A percentile compares a stretch with the other conserved stretches of the same genome.
phyloP scores from a whole-genome alignment of 2,329 filamentous ascomycete species.

The Venturia nashicola region DNA sequence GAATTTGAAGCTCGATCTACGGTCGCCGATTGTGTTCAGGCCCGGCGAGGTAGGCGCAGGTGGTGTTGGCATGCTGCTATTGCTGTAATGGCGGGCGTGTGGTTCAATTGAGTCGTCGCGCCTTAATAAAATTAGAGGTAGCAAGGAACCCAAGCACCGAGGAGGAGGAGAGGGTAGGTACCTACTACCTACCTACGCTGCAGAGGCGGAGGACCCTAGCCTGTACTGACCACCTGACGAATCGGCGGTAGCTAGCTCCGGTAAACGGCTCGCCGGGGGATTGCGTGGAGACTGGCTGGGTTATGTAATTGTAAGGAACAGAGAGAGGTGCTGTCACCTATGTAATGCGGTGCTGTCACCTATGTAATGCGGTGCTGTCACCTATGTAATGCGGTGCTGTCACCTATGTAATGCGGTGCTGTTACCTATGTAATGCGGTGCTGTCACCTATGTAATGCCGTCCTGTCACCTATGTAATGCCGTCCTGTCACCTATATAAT shows the following conservation, averaged over 20 bases:
- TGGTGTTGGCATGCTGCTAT: neutral
- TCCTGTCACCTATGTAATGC: too few species aligned
- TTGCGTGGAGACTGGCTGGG: neutral
- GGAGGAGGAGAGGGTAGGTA: neutral
- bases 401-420: too few species aligned
- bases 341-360: too few species aligned
- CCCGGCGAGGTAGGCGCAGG: neutral
- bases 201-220: neutral
- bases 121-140: neutral
- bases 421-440: too few species aligned
- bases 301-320: neutral
- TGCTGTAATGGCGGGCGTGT: neutral
- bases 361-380: too few species aligned
- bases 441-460: too few species aligned
- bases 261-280: neutral
- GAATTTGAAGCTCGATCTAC: constrained; percentile 23
- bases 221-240: neutral
- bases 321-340: too few species aligned
- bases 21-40: constrained; percentile 3
- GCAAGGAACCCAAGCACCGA: neutral
- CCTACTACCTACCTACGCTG: too few species aligned
- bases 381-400: too few species aligned
- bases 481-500: too few species aligned
- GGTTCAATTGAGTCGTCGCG: neutral
- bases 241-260: neutral